Evolutionary conservation across 176 grass and related monocot species (phyloP).

Genomic region (Musa schizocarpa): DNA sequence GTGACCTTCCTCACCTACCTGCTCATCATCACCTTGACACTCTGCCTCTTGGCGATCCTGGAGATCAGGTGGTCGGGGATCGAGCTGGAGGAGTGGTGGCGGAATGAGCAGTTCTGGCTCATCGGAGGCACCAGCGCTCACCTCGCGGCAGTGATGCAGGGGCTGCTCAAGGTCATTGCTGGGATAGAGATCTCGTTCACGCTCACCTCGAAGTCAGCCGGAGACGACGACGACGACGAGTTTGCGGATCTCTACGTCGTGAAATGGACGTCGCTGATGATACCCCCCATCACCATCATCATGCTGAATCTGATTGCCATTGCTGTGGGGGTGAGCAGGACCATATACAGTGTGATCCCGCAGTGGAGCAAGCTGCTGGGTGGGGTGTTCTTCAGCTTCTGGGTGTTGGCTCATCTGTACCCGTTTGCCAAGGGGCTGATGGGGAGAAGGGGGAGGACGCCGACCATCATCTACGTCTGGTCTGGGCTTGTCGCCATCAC

Average conservation of each 20-base stretch:
- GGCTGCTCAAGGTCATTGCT: slow-evolving; percentile 83
- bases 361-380: slow-evolving; percentile 99
- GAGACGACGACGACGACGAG: slow-evolving; percentile 75
- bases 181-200: slow-evolving; percentile 97
- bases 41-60: slow-evolving; percentile 76
- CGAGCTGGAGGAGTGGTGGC: slow-evolving; percentile 92
- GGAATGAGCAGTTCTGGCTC: slow-evolving; percentile 98
- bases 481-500: slow-evolving; percentile 81
- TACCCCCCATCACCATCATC: slow-evolving; percentile 85
- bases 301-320: slow-evolving; percentile 95
- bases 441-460: slow-evolving; percentile 91
- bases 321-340: slow-evolving; percentile 81
- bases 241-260: slow-evolving; percentile 78
- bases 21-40: slow-evolving; percentile 72
- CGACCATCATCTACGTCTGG: slow-evolving; percentile 93
- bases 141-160: slow-evolving; percentile 80
- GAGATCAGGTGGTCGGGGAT: slow-evolving; percentile 98
- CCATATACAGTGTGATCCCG: slow-evolving; percentile 81
- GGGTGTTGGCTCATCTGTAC: slow-evolving; percentile 94
- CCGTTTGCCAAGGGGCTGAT: slow-evolving; percentile 96
- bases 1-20: slow-evolving; percentile 86
- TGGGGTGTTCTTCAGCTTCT: slow-evolving; percentile 95
- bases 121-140: slow-evolving; percentile 95
- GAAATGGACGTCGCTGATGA: slow-evolving; percentile 94
- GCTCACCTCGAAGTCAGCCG: slow-evolving; percentile 65